These are phyloP conservation scores for Penicillium daleae DNA, from an alignment of 495 filamentous ascomycete genomes.

Conservation along the genomic window DNA sequence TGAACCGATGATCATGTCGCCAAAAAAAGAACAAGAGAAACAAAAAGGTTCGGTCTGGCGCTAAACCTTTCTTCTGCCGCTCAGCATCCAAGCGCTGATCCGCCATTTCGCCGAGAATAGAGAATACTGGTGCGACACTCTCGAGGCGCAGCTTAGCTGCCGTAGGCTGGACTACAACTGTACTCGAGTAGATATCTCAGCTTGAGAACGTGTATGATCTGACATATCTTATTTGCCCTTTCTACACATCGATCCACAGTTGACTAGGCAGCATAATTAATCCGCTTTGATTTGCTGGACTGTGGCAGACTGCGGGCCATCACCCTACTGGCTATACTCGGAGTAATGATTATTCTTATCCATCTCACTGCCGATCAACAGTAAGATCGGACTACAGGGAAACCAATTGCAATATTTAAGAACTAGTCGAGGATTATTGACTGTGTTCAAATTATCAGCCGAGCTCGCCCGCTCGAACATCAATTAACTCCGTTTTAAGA, in stretches of 20 bases:
- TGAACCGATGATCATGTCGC: neutral
- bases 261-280: constrained; percentile 15
- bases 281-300: neutral
- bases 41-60: neutral
- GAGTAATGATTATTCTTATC: no score
- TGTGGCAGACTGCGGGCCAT: no score
- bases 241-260: neutral
- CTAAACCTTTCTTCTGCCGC: neutral
- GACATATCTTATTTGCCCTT: neutral
- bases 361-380: neutral
- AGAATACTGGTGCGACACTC: neutral
- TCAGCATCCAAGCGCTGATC: neutral
- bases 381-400: neutral
- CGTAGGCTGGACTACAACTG: neutral
- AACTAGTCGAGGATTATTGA: constrained; percentile 7
- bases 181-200: neutral
- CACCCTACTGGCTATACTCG: no score
- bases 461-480: neutral
- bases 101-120: neutral
- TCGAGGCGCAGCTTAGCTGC: neutral
- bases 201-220: neutral
- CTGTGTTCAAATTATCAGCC: neutral
- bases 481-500: neutral
- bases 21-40: neutral
- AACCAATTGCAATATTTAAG: constrained; percentile 7